Evolutionary conservation across 352 stramenopile genomes (phyloP).

Genomic region (Phytophthora quininea): DNA sequence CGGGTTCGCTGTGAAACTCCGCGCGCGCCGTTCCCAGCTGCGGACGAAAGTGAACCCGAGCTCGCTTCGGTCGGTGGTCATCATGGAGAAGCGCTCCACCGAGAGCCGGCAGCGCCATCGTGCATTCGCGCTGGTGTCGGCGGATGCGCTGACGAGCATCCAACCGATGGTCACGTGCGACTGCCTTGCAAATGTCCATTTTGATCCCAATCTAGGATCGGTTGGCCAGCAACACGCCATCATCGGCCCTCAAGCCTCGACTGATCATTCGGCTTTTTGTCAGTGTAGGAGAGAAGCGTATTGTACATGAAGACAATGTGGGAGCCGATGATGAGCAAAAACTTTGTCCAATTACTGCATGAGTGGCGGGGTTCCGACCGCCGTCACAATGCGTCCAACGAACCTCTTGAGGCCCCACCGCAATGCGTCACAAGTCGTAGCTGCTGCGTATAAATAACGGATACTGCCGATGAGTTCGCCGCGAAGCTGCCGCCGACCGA

Average conservation of each 20-base stretch:
- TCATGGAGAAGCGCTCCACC: no score
- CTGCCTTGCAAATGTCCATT: no score
- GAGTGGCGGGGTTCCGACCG: constrained; percentile 33
- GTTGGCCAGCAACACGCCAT: background rate
- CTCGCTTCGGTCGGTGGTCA: no score
- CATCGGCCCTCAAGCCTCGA: background rate
- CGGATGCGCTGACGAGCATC: no score
- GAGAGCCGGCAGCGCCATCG: no score
- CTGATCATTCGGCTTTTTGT: constrained; percentile 15
- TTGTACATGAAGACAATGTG: background rate
- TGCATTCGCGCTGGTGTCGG: no score
- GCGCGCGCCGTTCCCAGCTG: no score
- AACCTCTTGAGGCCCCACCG: constrained; percentile 52
- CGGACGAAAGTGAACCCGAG: no score
- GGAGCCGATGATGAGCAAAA: constrained; percentile 46
- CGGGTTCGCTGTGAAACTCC: no score
- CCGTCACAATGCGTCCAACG: constrained; percentile 49
- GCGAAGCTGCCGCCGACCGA: constrained; percentile 25
- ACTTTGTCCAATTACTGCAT: constrained; percentile 72
- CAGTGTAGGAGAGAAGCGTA: background rate
- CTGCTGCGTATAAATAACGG: background rate
- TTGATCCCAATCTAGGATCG: no score
- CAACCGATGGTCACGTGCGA: no score
- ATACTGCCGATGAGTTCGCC: constrained; percentile 19
- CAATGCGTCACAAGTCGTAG: constrained; percentile 1